Evolutionary conservation across 2,329 filamentous ascomycete species (phyloP), one percentile per base, ranked within the genome.

Genomic region (Fusarium paranaense): DNA sequence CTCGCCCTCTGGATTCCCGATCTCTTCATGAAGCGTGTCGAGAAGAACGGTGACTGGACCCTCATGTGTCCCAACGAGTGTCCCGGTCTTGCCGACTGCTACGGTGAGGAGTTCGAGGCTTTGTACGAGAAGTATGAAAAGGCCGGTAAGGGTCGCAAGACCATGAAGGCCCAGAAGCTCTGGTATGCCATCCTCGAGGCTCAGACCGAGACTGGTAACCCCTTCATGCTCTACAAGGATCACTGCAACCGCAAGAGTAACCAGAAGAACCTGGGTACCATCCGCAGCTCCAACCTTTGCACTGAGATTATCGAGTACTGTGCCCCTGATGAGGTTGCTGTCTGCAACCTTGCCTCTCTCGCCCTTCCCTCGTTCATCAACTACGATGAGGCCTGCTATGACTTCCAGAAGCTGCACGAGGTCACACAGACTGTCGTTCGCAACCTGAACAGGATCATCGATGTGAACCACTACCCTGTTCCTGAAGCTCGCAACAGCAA

Each of bases 211-310:
- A 99, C 97, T 54, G 97, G 97, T 78, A 98, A 97, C 86, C 97
- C 97, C 58, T 99, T 98, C 87, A 99, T 99, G 95, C 92, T 98
- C 70, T 99, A 99, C 92, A 99, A 99, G 90, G 97, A 99, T 86
- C 90, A 92, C 81, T 96, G 94, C 91, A 99, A 99, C 91, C 92
- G 92, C 84, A 99, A 99, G 93, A 98, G 95, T 89, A 99, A 99
- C 90, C 97, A 99, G 88, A 98, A 99, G 93, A 99, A 99, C 86
- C 90, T 99, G 35, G 97, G 97, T 76, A 98, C 95, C 72, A 99
- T 99, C 80, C 95, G 95, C 85, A 98, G 95, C 89, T 99, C 97
- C 81, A 99, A 99, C 85, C 89, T 99, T 58, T 99, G 97, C 91
- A 98, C 96, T 60, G 97, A 99, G 86, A 99, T 99, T 79, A 90